These are phyloP conservation scores for Leccinum disarticulatum DNA, from an alignment of 768 basidiomycete species.

Conservation along the genomic window DNA sequence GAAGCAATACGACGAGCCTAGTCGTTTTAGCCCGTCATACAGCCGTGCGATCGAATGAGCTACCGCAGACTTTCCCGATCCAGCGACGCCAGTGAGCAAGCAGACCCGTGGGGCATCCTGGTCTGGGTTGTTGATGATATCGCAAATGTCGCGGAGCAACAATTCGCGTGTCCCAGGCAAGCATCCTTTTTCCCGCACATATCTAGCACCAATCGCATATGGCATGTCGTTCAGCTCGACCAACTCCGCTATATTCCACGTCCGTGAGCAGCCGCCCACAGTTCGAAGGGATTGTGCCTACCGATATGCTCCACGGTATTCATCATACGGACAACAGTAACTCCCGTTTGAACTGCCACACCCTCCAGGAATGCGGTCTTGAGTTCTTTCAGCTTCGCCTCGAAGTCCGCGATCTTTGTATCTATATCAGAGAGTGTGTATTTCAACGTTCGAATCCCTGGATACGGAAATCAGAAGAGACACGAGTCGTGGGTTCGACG, in stretches of 20 bases:
- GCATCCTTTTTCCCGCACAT: background rate
- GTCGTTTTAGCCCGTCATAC: background rate
- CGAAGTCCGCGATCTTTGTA: too few species aligned
- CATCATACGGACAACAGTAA: background rate
- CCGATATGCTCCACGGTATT: background rate
- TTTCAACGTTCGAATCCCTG: too few species aligned
- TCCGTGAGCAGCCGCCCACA: background rate
- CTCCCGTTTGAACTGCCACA: background rate
- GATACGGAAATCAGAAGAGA: too few species aligned
- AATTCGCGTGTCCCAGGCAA: background rate
- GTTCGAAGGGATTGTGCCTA: background rate
- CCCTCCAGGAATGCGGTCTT: background rate
- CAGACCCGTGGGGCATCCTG: background rate
- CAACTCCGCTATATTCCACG: background rate
- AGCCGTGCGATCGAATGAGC: background rate
- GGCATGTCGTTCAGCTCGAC: background rate
- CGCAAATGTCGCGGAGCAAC: background rate
- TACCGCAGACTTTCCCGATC: background rate
- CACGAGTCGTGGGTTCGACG: too few species aligned
- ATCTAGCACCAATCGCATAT: background rate
- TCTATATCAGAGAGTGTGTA: too few species aligned
- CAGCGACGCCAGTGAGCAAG: background rate
- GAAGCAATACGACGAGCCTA: background rate
- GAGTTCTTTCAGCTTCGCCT: background rate
- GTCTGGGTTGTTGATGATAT: background rate